phyloP scores from a whole-genome alignment of 768 basidiomycete genomes.

The Xerocomus potaroensis region DNA sequence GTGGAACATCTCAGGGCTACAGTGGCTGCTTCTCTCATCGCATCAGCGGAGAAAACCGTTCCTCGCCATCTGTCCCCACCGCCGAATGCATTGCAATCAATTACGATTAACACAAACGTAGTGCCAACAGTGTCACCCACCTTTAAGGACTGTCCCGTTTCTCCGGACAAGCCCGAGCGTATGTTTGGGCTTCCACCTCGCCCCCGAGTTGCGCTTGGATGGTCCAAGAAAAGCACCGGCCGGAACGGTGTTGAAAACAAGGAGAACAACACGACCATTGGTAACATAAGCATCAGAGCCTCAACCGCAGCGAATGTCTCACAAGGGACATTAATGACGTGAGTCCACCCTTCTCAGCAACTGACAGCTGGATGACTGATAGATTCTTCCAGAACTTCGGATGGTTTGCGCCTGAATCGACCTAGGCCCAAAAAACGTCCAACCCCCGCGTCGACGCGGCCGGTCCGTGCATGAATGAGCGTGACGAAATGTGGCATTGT shows the following conservation, averaged over 20 bases:
- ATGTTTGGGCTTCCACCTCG: constrained; percentile 32
- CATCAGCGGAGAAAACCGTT: constrained; percentile 13
- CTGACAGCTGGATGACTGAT: too few species aligned
- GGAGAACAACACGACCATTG: too few species aligned
- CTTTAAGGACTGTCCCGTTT: constrained; percentile 32
- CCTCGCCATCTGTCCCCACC: constrained; percentile 17
- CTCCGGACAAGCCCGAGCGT: constrained; percentile 29
- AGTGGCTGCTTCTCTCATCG: constrained; percentile 16
- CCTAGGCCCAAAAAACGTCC: too few species aligned
- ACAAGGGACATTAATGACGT: too few species aligned
- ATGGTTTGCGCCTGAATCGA: too few species aligned
- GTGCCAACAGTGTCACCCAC: constrained; percentile 20
- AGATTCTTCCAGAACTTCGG: too few species aligned
- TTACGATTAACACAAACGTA: constrained; percentile 41
- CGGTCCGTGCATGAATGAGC: too few species aligned
- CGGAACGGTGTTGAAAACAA: constrained; percentile 52
- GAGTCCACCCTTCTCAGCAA: too few species aligned
- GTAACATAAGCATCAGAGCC: too few species aligned
- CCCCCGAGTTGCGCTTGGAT: constrained; percentile 53
- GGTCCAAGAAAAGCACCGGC: constrained; percentile 57
- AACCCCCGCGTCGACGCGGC: too few species aligned
- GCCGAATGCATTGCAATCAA: constrained; percentile 38
- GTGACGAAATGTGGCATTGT: too few species aligned
- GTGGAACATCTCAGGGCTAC: constrained; percentile 36
- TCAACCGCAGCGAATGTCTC: too few species aligned